Evolutionary conservation across 2,329 filamentous ascomycete species (phyloP), one percentile per base, ranked within the genome.

Genomic region (Harringtonia aguacate): DNA sequence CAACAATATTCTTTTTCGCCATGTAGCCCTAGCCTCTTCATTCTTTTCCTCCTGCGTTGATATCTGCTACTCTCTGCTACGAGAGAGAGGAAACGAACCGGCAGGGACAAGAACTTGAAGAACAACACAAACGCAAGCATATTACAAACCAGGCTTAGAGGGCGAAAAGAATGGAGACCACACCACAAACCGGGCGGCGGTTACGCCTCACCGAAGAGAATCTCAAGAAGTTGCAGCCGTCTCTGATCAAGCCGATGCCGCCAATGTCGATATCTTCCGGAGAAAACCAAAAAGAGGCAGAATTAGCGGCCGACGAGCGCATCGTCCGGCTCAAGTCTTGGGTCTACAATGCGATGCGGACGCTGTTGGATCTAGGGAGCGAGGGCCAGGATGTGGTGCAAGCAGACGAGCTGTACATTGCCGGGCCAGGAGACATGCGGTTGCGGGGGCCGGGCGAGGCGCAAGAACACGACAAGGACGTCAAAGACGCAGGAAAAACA

Each of bases 281-380:
- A 22, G 31, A 37, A 17, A 34, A 34, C 14, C 27, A 37, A 18
- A 37, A n/a, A 12, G 42, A 24, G 5, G 37, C 17, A 2, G 38
- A 36, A 1, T 17, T 39, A 29, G 13, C 41, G 2, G 20, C n/a
- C 4, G 38, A 31, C 9, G 39, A n/a, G 8, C 37, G 33, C 4
- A 27, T 50, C 20, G 41, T 18, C 8, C 44, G 45, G 8, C 43
- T 47, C 8, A 36, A 38, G n/a, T 18, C 30, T 3, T 46, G 44
- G 42, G 42, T 46, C 3, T 48, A 48, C 37, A 45, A 45, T 17
- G 46, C 40, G 8, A 47, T 50, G 46, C 33, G 44, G 27, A 44
- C 45, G 4, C 40, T 48, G 17, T 28, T 35, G 5, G 43, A 33
- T 20, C 30, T 44, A 13, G 48, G 48, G 4, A 33, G 36, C 8